Evolutionary conservation across 148 eudicot species (phyloP).

Genomic region (Cornus kousa): DNA sequence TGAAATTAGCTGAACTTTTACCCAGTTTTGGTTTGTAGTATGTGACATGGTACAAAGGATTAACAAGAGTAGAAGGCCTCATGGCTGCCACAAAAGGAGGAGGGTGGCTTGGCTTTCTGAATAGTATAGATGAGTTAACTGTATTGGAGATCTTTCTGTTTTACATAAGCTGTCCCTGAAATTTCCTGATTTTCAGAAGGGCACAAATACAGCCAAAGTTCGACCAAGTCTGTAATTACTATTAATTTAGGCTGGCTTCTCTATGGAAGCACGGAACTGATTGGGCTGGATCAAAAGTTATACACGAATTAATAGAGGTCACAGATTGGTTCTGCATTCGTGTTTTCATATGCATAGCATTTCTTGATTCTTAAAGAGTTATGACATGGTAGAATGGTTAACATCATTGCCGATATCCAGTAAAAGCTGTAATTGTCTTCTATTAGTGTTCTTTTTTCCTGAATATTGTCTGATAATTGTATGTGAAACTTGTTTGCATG

Average conservation of each 20-base stretch:
- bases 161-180: background rate
- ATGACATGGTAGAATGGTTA: background rate
- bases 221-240: background rate
- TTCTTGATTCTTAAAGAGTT: background rate
- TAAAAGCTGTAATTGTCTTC: background rate
- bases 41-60: too few relatives aligned
- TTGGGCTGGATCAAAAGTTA: background rate
- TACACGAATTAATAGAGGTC: too few relatives aligned
- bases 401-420: background rate
- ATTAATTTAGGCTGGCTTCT: background rate
- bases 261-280: background rate
- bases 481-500: background rate
- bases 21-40: too few relatives aligned
- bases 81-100: background rate
- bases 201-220: background rate
- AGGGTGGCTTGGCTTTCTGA: background rate
- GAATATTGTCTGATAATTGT: background rate
- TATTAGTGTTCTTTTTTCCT: background rate
- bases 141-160: background rate
- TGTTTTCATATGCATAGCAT: too few relatives aligned
- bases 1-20: too few relatives aligned
- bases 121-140: background rate
- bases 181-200: background rate
- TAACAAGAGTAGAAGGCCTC: too few relatives aligned
- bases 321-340: too few relatives aligned